These are phyloP conservation scores for Trichoderma parareesei DNA, from an alignment of 495 filamentous ascomycete genomes.

Conservation along the genomic window DNA sequence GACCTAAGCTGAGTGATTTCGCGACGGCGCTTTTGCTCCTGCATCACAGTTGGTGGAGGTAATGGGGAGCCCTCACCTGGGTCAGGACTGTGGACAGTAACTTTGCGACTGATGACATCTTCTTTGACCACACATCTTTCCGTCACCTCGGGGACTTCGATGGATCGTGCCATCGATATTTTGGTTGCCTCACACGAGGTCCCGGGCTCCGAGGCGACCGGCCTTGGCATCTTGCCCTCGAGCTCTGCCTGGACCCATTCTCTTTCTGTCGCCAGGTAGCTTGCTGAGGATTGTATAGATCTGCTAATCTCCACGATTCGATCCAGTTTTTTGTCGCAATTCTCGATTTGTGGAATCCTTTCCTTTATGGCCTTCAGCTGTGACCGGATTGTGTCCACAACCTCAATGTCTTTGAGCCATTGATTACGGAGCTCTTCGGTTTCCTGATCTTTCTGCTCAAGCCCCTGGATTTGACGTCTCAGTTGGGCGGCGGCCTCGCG, in stretches of 20 bases:
- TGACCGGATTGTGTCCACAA: not conserved
- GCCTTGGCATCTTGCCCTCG: not conserved
- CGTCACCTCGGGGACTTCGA: not conserved
- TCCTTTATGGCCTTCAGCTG: not conserved
- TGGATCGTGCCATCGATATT: not conserved
- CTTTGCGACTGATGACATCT: not conserved
- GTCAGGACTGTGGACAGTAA: conserved; percentile 6
- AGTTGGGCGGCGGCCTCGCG: not conserved
- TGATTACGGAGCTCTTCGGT: not conserved
- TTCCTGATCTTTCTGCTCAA: not conserved
- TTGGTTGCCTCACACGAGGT: not conserved
- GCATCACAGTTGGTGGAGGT: conserved; percentile 2
- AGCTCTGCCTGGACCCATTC: not conserved
- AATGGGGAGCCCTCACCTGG: not conserved
- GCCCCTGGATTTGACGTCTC: not conserved
- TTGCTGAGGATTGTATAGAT: not conserved
- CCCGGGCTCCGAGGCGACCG: not conserved
- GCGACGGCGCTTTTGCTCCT: conserved; percentile 11
- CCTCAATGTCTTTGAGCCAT: conserved; percentile 1
- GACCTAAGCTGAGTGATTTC: not conserved
- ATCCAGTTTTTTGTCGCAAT: not conserved
- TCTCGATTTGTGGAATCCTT: not conserved
- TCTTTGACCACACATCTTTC: not conserved
- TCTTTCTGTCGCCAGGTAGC: not conserved
- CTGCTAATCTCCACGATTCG: not conserved